phyloP scores from a whole-genome alignment of 768 basidiomycete genomes.

The Cystofilobasidium capitatum region DNA sequence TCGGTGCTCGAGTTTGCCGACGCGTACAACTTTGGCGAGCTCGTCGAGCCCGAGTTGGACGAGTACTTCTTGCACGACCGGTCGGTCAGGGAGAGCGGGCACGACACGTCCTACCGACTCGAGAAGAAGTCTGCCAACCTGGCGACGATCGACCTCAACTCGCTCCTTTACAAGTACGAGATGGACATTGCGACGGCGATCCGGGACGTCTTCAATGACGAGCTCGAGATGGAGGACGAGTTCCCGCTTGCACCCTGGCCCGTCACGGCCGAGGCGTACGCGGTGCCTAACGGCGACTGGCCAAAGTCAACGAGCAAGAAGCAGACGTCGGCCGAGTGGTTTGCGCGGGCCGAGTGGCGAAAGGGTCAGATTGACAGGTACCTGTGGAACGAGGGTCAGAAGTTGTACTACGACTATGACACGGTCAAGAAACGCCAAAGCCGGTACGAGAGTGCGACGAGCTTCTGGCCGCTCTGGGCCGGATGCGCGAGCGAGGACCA shows the following conservation, averaged over 20 bases:
- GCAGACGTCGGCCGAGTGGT: conserved; percentile 85
- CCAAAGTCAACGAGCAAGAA: conserved; percentile 34
- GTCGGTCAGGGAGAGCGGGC: conserved; percentile 57
- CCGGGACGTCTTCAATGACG: conserved; percentile 84
- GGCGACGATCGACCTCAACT: conserved; percentile 89
- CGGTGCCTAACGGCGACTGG: conserved; percentile 45
- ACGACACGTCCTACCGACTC: conserved; percentile 93
- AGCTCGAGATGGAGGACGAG: conserved; percentile 83
- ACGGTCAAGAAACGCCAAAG: conserved; percentile 82
- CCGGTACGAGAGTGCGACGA: conserved; percentile 91
- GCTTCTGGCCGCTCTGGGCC: conserved; percentile 94
- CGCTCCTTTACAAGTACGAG: conserved; percentile 95
- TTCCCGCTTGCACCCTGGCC: conserved; percentile 89
- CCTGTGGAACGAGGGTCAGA: conserved; percentile 93
- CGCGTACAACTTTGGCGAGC: conserved; percentile 74
- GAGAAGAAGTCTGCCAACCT: conserved; percentile 97
- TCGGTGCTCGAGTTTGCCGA: conserved; percentile 94
- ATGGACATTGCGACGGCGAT: conserved; percentile 97
- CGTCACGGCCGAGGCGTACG: conserved; percentile 43
- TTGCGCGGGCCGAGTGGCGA: conserved; percentile 73
- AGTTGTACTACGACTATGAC: conserved; percentile 93
- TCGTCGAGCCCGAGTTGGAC: conserved; percentile 80
- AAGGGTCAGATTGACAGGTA: conserved; percentile 79
- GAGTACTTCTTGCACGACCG: conserved; percentile 98
- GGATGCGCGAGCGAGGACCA: conserved; percentile 95